Conservation (phyloP, 108 stramenopile species). For the Pseudonitzschia pungens region DNA sequence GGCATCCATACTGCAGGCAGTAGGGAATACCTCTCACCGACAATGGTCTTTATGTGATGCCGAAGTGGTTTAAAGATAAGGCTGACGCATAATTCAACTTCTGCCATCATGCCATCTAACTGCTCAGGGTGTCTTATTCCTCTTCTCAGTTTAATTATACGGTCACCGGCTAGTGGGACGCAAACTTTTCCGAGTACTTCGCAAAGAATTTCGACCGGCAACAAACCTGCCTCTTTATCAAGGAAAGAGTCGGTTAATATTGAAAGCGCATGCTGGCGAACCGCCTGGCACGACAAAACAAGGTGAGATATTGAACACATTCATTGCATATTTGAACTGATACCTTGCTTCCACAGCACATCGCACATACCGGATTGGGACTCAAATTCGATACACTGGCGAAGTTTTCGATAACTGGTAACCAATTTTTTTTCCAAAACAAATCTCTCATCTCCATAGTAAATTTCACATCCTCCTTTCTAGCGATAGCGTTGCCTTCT, state of each 20-base stretch:
- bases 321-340: no score
- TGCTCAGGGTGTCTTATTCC: constrained; percentile 18
- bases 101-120: constrained; percentile 63
- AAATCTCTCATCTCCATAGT: constrained; percentile 31
- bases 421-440: constrained; percentile 56
- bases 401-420: constrained; percentile 61
- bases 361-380: constrained; percentile 58
- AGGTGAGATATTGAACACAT: not conserved
- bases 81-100: constrained; percentile 78
- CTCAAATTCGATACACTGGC: constrained; percentile 63
- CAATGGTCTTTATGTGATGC: constrained; percentile 62
- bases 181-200: constrained; percentile 57
- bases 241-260: constrained; percentile 78
- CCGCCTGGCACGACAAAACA: constrained; percentile 44
- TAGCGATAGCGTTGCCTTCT: constrained; percentile 30
- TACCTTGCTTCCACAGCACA: not conserved
- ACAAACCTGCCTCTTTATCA: constrained; percentile 58
- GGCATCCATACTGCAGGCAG: constrained; percentile 63
- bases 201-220: constrained; percentile 54
- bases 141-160: constrained; percentile 53
- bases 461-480: not conserved
- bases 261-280: constrained; percentile 80
- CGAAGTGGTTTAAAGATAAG: constrained; percentile 85
- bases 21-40: constrained; percentile 38
- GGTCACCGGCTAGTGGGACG: constrained; percentile 63